Evolutionary conservation across 768 basidiomycete genomes (phyloP), one percentile per base, ranked within the genome.

Genomic region (Cystobasidium ongulense): DNA sequence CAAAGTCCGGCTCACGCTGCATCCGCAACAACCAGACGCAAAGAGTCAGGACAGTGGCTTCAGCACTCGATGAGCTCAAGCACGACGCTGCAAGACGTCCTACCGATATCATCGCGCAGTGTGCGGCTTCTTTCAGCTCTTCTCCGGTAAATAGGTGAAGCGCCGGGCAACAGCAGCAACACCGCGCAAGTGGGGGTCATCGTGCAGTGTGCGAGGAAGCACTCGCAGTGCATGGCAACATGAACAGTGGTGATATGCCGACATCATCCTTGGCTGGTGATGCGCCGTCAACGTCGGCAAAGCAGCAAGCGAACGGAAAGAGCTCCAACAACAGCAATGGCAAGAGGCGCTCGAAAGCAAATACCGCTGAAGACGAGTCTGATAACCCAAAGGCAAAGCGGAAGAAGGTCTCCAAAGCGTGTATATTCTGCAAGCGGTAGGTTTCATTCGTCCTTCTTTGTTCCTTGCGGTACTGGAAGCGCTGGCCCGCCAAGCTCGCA

Each of bases 361-460:
- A 67, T n/a, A 54, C 15, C 68, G 33, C 13, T 29, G 54, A n/a
- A 33, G 53, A 54, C 35, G 63, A 38, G 3, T 50, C 46, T 29
- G 23, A 50, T 29, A 53, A 46, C n/a, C 29, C 27, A 10, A 59
- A 35, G 21, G 36, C 66, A 8, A 73, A 73, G 33, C 5, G 72
- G 31, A 46, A 53, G 38, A 79, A 79, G 38, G 77, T 78, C 54
- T 74, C 76, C 27, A 75, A 75, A 31, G 78, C 78, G 1, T 79
- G 78, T 41, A 72, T 73, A 11, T 77, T 79, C 76, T 77, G 78
- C 54, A 75, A 76, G 4, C 73, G 75, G 1, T 64, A 21, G 15
- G 66, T 67, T 52, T 46, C n/a, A 36, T 17, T 46, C 59, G 29
- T 25, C 8, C 21, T 21, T 23, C 41, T 39, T 54, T 61, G 63